Evolutionary conservation across 176 grass and related monocot species (phyloP), one percentile per base, ranked within the genome.

Genomic region (Phragmites australis): DNA sequence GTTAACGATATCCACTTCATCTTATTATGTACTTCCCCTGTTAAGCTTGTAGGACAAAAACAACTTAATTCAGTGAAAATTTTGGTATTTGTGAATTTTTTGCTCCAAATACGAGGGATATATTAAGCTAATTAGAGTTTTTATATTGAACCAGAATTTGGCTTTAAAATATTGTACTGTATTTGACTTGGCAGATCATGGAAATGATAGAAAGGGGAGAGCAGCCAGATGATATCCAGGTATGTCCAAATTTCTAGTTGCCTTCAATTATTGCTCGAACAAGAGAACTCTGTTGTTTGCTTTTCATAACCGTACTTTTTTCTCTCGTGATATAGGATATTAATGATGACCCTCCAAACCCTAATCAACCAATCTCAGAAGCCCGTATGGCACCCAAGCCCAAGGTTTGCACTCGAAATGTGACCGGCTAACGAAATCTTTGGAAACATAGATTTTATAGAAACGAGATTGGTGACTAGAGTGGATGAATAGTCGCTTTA

Each of bases 181-280:
- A 61, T 40, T 65, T 61, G 21, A 37, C 30, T 78, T 85, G 67
- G 65, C 86, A 93, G 92, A 74, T 89, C 65, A 88, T 91, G 55
- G 88, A 94, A 88, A 87, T 91, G 86, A 74, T 94, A 70, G 86
- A 89, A 65, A 88, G 92, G 79, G 92, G 86, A 59, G 92, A 91
- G 61, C 74, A 27, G 58, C 92, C 88, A 77, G 83, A 85, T 71
- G 89, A 89, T 82, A 87, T 94, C 53, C 84, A 87, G 86, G 92
- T 84, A 68, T 21, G 45, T 76, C 23, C n/a, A 21, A 48, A 63
- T 56, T 73, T 52, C 29, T 79, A 9, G 25, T 23, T 72, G 52
- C 49, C 21, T 76, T 73, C 27, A n/a, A 49, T 39, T 62, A 58
- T 15, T 52, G 43, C 19, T 68, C 6, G 47, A 77, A 67, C 27